These are phyloP conservation scores for Penicillium diatomitis DNA, from an alignment of 495 filamentous ascomycete species.

Conservation along the genomic window DNA sequence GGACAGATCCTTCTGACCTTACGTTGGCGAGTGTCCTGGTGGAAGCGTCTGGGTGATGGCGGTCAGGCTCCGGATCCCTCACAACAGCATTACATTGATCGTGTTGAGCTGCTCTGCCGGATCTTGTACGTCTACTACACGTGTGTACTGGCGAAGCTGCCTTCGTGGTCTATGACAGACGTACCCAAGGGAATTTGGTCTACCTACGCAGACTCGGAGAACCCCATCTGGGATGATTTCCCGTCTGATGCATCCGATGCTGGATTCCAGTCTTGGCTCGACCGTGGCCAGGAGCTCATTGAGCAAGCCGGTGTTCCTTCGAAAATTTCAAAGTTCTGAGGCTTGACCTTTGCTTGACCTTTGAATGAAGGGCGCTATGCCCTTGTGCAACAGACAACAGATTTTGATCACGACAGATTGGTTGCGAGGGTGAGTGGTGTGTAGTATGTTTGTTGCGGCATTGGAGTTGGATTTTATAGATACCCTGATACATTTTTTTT, in stretches of 20 bases:
- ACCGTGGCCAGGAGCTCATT: slow-evolving; percentile 32
- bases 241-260: slow-evolving; percentile 33
- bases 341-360: background rate
- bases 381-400: background rate
- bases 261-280: slow-evolving; percentile 37
- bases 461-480: slow-evolving; percentile 27
- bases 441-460: background rate
- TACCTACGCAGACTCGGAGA: slow-evolving; percentile 37
- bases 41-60: slow-evolving; percentile 38
- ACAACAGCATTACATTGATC: slow-evolving; percentile 38
- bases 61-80: slow-evolving; percentile 33
- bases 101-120: slow-evolving; percentile 38
- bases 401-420: slow-evolving; percentile 2
- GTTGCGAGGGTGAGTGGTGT: background rate
- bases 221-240: slow-evolving; percentile 37
- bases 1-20: slow-evolving; percentile 39
- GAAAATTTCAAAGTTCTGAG: slow-evolving; percentile 22
- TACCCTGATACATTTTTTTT: slow-evolving; percentile 26
- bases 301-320: slow-evolving; percentile 35
- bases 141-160: slow-evolving; percentile 39
- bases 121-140: slow-evolving; percentile 45
- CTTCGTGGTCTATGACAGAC: slow-evolving; percentile 31
- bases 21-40: slow-evolving; percentile 44
- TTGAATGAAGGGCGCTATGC: background rate
- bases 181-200: slow-evolving; percentile 37